Base-by-base conservation (phyloP, 2,329 filamentous ascomycete species). In the Pseudocercospora crystallina region DNA sequence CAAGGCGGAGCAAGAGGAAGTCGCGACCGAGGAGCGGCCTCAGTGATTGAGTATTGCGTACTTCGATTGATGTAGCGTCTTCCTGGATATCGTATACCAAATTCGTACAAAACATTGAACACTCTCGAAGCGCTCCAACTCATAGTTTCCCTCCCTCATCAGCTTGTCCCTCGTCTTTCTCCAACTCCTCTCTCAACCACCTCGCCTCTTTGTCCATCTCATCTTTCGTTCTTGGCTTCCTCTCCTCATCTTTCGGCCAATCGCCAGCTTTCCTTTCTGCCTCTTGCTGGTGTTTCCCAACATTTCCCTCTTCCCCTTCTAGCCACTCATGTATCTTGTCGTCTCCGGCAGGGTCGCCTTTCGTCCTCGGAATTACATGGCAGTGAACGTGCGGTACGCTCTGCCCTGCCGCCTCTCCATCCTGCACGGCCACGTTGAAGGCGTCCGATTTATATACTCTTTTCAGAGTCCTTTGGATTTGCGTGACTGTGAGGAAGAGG, bases 371-470 rank as follows among this genome's bases (percentile, higher is more conserved):
- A 47, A 96, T 92, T 42, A 96, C 81, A 73, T 99, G 94, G 20
- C 90, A 87, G 73, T 99, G 94, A 11, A 96, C 84, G 73, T 99
- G 94, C 8, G 89, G 79, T 38, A 99, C 92, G 50, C 90, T 96
- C 79, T 99, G 94, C 0, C 94, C 94, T 1, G 94, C 90, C 53
- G 90, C 89, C 30, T 78, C 75, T 14, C 94, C 94, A 70, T 99
- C 94, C 70, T 99, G 94, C n/a, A 99, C 81, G 0, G 92, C 91
- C 43, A 99, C 85, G 67, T 96, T 97, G 73, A 97, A 86, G 53
- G 89, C 87, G 8, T 88, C 83, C 5, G 83, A 86, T 31, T 79
- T 66, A 67, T 80, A 79, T 56, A 83, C 70, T 29, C 76, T 75
- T 64, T 81, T 75, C 7, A 96, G 79, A 75, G 95, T 90, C 40